Conservation (phyloP, 208 protist genomes). For the Trypanosoma cruzi region DNA sequence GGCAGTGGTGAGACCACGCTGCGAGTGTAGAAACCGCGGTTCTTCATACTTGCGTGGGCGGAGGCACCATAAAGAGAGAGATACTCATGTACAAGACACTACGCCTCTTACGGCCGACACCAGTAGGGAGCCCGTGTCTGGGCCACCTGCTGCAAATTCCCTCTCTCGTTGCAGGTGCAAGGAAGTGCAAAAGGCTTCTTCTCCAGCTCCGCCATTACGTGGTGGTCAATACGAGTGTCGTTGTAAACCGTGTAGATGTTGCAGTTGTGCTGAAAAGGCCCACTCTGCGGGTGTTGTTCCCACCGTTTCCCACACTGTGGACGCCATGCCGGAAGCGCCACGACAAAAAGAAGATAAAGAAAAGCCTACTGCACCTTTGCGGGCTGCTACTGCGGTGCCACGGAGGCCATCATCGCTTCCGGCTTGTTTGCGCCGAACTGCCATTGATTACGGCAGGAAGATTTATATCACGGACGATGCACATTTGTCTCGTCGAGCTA, state of each 20-base stretch:
- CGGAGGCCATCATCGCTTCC: not conserved
- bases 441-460: constrained; percentile 57
- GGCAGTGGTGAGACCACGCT: not conserved
- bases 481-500: constrained; percentile 53
- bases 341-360: constrained; percentile 8
- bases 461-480: constrained; percentile 84
- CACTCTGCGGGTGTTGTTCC: constrained; percentile 3
- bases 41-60: not conserved
- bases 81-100: not conserved
- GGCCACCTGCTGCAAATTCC: not conserved
- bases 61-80: constrained; percentile 4
- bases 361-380: not conserved
- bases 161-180: constrained; percentile 8
- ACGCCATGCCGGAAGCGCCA: constrained; percentile 6
- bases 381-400: not conserved
- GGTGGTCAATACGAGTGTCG: constrained; percentile 2
- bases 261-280: not conserved
- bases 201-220: not conserved
- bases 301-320: not conserved
- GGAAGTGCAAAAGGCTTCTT: not conserved
- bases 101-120: constrained; percentile 1
- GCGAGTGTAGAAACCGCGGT: not conserved
- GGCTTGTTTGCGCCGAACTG: not conserved
- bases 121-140: not conserved
- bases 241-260: constrained; percentile 18